These are phyloP conservation scores for Colletotrichum lini DNA, from an alignment of 2,329 filamentous ascomycete genomes.

Conservation along the genomic window DNA sequence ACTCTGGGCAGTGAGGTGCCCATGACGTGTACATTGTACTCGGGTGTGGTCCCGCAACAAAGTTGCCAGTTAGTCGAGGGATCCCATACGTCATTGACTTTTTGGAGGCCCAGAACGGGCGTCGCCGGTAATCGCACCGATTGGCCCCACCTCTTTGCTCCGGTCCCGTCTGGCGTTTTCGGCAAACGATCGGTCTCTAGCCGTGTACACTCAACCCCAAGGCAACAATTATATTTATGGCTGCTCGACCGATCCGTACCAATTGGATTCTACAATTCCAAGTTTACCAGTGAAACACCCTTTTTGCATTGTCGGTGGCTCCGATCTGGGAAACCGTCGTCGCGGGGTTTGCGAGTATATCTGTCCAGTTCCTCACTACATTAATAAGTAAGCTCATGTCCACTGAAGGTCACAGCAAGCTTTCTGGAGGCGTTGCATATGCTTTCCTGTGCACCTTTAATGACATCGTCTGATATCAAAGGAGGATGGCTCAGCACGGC, in stretches of 20 bases:
- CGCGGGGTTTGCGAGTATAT: neutral
- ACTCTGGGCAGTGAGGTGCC: neutral
- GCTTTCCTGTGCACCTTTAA: neutral
- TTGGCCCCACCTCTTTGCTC: neutral
- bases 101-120: neutral
- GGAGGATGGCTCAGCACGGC: slow-evolving; percentile 9
- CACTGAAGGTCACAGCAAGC: too few species aligned
- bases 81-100: slow-evolving; percentile 18
- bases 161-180: neutral
- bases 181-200: too few species aligned
- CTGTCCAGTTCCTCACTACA: neutral
- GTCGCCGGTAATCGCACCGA: neutral
- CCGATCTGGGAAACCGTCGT: neutral
- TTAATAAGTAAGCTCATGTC: neutral
- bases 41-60: neutral
- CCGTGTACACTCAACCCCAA: neutral
- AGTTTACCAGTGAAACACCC: neutral
- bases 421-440: neutral
- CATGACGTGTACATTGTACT: neutral
- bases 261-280: neutral
- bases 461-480: neutral
- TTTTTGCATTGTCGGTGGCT: neutral
- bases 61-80: too few species aligned
- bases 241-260: too few species aligned
- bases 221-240: too few species aligned